Evolutionary conservation across 2,329 filamentous ascomycete genomes (phyloP), one percentile per base, ranked within the genome.

Genomic region (Aspergillus sp.): DNA sequence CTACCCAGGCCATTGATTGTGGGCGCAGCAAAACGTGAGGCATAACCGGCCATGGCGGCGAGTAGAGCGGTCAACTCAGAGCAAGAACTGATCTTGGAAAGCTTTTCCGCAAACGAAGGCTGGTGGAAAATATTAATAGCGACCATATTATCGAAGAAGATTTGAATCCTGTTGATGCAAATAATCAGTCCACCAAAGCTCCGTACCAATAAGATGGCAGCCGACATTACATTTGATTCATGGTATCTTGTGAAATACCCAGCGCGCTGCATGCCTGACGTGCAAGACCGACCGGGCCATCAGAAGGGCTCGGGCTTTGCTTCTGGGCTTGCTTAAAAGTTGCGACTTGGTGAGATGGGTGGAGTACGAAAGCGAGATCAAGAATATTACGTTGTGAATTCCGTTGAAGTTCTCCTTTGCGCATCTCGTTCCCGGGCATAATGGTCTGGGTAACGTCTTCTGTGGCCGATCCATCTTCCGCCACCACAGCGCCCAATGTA

Each of bases 81-180:
- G 33, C 33, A 36, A 36, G 33, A 36, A 36, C 33, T 10, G 33
- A 36, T 36, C 33, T 36, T 36, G 33, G 33, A 36, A 13, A 69
- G 45, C 30, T 60, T 65, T 0, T 61, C 58, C 20, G 51, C 26
- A 47, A 70, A 67, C 2, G 59, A 58, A 11, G 64, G 59, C 41
- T 64, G 51, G 35, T 66, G 65, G 45, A 71, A 71, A 2, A 71
- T 52, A 43, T 62, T 62, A 30, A 71, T 66, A 8, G 66, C 56
- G 2, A 62, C 60, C 63, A 68, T 68, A 49, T 66, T 67, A 36
- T 63, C 58, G 46, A 70, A 71, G 52, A 13, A 50, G 51, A 3
- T 49, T 56, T 24, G 32, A 50, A 36, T 36, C 33, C 33, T 36
- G n/a, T 36, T 36, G n/a, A 36, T 36, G 11, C 22, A 24, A 24